Evolutionary conservation across 140 eudicot species (phyloP).

Genomic region (Erigeron philadelphicus): DNA sequence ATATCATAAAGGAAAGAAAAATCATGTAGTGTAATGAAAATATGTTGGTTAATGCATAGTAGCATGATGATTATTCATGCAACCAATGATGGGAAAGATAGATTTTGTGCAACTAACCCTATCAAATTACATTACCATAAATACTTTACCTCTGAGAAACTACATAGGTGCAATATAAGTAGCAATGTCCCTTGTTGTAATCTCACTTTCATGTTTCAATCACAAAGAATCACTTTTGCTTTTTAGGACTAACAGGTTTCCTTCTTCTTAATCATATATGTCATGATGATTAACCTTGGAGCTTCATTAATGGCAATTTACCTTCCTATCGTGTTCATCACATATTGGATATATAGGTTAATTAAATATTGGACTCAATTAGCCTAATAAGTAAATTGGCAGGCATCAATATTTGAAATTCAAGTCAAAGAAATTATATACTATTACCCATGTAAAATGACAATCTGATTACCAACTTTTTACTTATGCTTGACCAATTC

Average conservation of each 20-base stretch:
- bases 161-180: slow-evolving; percentile 83
- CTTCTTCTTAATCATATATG: slow-evolving; percentile 56
- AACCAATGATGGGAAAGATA: not conserved
- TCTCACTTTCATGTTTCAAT: slow-evolving; percentile 41
- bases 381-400: slow-evolving; percentile 56
- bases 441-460: no score
- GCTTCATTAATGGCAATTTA: slow-evolving; percentile 92
- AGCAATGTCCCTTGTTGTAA: slow-evolving; percentile 70
- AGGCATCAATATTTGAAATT: slow-evolving; percentile 50
- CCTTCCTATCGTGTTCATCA: slow-evolving; percentile 81
- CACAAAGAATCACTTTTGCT: slow-evolving; percentile 30
- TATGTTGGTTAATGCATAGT: not conserved
- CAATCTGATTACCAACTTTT: no score
- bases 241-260: slow-evolving; percentile 49
- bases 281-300: slow-evolving; percentile 77
- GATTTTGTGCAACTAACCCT: not conserved
- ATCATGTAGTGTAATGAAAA: not conserved
- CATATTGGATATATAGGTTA: slow-evolving; percentile 52
- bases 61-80: not conserved
- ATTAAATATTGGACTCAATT: slow-evolving; percentile 38
- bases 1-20: not conserved
- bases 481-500: no score
- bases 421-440: slow-evolving; percentile 38
- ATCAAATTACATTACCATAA: slow-evolving; percentile 2
- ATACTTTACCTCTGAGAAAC: slow-evolving; percentile 77